phyloP scores from a whole-genome alignment of 23 red algal genomes.

The Chondrus crispus region DNA sequence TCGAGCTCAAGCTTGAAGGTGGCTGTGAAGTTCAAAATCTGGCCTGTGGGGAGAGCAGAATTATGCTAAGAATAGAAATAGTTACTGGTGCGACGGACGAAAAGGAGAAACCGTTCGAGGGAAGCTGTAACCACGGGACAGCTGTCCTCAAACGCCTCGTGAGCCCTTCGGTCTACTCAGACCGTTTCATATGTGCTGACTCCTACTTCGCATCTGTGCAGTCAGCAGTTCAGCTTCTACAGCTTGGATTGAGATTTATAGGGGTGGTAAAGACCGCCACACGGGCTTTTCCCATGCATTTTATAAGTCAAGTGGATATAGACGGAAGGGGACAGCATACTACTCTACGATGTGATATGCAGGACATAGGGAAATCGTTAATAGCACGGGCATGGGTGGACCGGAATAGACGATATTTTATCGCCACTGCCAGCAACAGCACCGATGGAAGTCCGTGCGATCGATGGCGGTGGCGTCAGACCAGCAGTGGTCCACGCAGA shows the following conservation, averaged over 20 bases:
- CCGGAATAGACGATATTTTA: conserved; percentile 21
- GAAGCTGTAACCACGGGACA: not conserved
- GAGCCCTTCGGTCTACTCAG: not conserved
- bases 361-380: not conserved
- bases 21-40: conserved; percentile 10
- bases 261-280: conserved; percentile 37
- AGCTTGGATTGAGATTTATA: conserved; percentile 10
- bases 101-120: not conserved
- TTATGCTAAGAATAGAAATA: not conserved
- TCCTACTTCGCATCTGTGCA: conserved; percentile 49
- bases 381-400: conserved; percentile 33
- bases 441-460: not conserved
- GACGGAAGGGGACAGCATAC: not conserved
- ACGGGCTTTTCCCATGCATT: not conserved
- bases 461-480: not conserved
- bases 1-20: conserved; percentile 34
- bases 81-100: not conserved
- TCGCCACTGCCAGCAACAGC: not conserved
- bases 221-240: not conserved
- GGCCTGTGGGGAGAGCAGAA: not conserved
- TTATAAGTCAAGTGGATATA: not conserved
- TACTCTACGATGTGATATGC: not conserved
- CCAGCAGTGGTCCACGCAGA: not conserved
- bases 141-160: not conserved
- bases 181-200: conserved; percentile 8